phyloP scores from a whole-genome alignment of 2,329 filamentous ascomycete genomes.

The Clarireedia monteithiana region DNA sequence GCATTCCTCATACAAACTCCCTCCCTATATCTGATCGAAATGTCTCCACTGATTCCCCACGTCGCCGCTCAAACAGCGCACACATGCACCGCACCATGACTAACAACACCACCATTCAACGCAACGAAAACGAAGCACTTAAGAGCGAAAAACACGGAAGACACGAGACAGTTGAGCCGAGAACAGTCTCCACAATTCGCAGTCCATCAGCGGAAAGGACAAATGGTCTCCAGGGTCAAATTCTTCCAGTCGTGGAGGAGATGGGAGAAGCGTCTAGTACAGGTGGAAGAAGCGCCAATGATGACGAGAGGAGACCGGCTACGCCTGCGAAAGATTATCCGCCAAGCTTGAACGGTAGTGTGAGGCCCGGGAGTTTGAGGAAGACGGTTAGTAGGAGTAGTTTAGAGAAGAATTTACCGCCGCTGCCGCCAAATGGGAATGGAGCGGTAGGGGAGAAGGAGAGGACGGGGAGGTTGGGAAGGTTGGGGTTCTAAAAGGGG shows the following conservation, averaged over 20 bases:
- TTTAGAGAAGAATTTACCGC: constrained; percentile 52
- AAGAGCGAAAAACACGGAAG: constrained; percentile 29
- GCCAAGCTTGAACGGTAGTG: constrained; percentile 10
- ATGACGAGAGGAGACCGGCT: constrained; percentile 27
- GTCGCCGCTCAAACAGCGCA: constrained; percentile 19
- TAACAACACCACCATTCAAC: constrained; percentile 19
- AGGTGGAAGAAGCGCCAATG: constrained; percentile 48
- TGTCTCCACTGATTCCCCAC: constrained; percentile 17
- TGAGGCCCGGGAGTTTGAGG: constrained; percentile 2
- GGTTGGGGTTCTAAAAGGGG: background rate
- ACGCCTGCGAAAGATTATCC: constrained; percentile 17
- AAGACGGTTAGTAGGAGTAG: constrained; percentile 43
- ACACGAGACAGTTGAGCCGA: constrained; percentile 28
- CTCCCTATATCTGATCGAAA: constrained; percentile 18
- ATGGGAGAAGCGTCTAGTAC: constrained; percentile 69
- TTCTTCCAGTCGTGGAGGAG: constrained; percentile 82
- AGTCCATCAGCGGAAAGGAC: constrained; percentile 49
- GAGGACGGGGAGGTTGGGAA: background rate
- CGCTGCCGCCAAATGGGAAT: constrained; percentile 36
- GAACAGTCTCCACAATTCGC: constrained; percentile 45
- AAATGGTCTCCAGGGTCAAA: constrained; percentile 46
- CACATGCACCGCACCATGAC: constrained; percentile 17
- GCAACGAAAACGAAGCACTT: constrained; percentile 24
- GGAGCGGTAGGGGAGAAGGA: background rate
- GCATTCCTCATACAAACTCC: constrained; percentile 21